Percentiles rank a stretch among this genome's conserved stretches.
Evolutionary conservation across 495 filamentous ascomycete species (phyloP).

Genomic region (Margaritispora aquatica): DNA sequence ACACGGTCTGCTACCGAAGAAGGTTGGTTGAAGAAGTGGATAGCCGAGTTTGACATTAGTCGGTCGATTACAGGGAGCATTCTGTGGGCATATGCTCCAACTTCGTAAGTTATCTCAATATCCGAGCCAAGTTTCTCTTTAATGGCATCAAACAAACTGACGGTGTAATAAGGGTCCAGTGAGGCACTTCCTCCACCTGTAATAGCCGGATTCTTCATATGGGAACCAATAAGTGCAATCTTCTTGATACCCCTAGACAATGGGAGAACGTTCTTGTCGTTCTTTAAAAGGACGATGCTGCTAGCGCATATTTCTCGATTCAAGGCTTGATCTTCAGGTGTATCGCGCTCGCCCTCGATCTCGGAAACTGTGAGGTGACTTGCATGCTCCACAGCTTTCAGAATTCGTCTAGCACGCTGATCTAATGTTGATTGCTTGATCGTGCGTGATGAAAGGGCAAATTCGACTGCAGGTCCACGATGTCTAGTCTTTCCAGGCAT

Average conservation of each 20-base stretch:
- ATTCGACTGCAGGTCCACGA: constrained; percentile 51
- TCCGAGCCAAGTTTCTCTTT: constrained; percentile 35
- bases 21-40: constrained; percentile 37
- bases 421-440: constrained; percentile 52
- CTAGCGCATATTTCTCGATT: constrained; percentile 57
- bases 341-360: constrained; percentile 12
- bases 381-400: constrained; percentile 51
- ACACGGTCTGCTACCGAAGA: constrained; percentile 49
- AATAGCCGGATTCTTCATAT: constrained; percentile 59
- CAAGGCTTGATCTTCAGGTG: constrained; percentile 26
- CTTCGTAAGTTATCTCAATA: constrained; percentile 35
- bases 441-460: constrained; percentile 50
- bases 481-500: constrained; percentile 67
- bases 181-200: constrained; percentile 65
- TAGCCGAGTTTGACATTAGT: constrained; percentile 7
- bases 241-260: constrained; percentile 48
- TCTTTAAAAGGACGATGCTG: constrained; percentile 66
- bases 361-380: constrained; percentile 3
- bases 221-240: constrained; percentile 54
- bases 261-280: constrained; percentile 58
- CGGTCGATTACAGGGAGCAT: constrained; percentile 47
- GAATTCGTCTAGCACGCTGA: constrained; percentile 51
- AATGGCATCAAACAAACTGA: constrained; percentile 63
- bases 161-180: constrained; percentile 58
- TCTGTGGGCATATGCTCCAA: constrained; percentile 54